Percentiles rank a stretch among this genome's conserved stretches.
These are phyloP conservation scores for Capronia americana DNA, from an alignment of 2,329 filamentous ascomycete genomes.

Conservation along the genomic window DNA sequence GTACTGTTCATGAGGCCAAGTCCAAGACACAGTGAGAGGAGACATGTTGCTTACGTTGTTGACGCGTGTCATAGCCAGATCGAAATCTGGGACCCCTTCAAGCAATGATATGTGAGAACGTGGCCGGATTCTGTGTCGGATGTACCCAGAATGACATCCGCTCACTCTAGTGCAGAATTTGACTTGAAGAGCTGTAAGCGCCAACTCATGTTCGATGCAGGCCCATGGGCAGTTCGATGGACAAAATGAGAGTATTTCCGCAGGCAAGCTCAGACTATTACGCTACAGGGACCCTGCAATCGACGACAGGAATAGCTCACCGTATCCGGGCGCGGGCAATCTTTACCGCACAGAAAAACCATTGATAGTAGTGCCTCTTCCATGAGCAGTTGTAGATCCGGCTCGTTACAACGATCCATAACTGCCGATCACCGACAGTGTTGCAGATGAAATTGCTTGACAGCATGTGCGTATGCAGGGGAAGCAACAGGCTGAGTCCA, in stretches of 20 bases:
- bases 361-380: not conserved
- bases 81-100: not conserved
- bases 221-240: not conserved
- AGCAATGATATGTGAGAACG: not conserved
- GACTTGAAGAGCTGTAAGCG: not conserved
- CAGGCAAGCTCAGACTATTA: not conserved
- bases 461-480: not conserved
- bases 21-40: slow-evolving; percentile 10
- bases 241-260: not conserved
- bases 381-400: not conserved
- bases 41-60: not conserved
- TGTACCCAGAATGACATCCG: not conserved
- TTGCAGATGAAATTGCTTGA: not conserved
- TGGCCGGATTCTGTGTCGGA: not conserved
- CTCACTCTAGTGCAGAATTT: not conserved
- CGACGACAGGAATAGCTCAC: not conserved
- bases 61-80: not conserved
- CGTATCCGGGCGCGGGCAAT: not conserved
- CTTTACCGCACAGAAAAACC: not conserved
- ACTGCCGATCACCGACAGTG: not conserved
- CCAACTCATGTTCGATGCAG: not conserved
- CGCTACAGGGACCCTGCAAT: not conserved
- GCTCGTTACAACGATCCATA: not conserved
- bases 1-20: not conserved
- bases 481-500: not conserved